A percentile compares a stretch with the other conserved stretches of the same genome.
These are phyloP conservation scores for Amorphotheca resinae DNA, from an alignment of 495 filamentous ascomycete species.

Conservation along the genomic window DNA sequence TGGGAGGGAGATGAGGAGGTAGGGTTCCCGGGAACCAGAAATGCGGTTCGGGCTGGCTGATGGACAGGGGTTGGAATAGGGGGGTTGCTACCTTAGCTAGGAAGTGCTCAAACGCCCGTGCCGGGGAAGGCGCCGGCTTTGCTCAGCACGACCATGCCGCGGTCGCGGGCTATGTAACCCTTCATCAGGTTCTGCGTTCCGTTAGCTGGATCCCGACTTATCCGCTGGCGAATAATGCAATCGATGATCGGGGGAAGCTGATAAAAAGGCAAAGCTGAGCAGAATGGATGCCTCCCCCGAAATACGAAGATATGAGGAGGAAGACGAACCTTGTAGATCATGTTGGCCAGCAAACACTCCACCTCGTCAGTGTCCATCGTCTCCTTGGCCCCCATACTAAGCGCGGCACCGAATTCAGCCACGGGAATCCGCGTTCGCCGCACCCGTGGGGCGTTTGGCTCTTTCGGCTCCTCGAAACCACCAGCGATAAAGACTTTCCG, in stretches of 20 bases:
- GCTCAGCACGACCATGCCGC: slow-evolving; percentile 78
- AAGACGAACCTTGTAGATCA: slow-evolving; percentile 82
- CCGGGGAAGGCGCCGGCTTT: slow-evolving; percentile 88
- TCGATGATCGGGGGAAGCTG: no score
- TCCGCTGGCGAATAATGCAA: no score
- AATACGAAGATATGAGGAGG: not conserved
- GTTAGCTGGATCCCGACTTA: not conserved
- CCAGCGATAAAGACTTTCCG: slow-evolving; percentile 78
- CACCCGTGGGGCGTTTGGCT: slow-evolving; percentile 38
- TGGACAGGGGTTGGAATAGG: no score
- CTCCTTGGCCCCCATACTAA: slow-evolving; percentile 44
- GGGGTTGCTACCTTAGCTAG: no score
- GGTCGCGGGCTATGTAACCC: slow-evolving; percentile 88
- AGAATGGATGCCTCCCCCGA: not conserved
- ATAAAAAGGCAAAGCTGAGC: slow-evolving; percentile 1
- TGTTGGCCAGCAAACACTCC: slow-evolving; percentile 84
- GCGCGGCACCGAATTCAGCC: slow-evolving; percentile 56
- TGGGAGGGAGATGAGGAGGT: no score
- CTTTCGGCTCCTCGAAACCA: slow-evolving; percentile 63
- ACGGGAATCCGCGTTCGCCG: slow-evolving; percentile 70
- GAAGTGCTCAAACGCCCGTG: slow-evolving; percentile 88
- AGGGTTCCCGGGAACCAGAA: no score
- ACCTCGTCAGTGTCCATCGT: slow-evolving; percentile 81
- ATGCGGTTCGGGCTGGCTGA: no score
- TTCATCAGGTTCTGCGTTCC: slow-evolving; percentile 72